Evolutionary conservation across 352 stramenopile species (phyloP).

Genomic region (Globisporangium megalacanthum): DNA sequence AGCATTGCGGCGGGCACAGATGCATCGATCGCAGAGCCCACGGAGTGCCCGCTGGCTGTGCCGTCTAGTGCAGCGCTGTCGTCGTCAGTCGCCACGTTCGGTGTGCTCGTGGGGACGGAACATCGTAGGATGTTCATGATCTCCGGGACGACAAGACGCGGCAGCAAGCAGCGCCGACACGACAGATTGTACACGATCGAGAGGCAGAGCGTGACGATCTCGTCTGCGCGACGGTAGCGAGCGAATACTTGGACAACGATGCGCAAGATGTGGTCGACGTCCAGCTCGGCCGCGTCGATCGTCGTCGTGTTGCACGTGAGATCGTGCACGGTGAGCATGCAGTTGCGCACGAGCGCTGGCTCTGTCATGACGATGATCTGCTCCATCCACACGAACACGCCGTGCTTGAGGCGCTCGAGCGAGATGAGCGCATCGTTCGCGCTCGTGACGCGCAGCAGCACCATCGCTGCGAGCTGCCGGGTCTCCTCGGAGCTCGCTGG

Average conservation of each 20-base stretch:
- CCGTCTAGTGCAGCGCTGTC: not conserved
- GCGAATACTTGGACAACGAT: constrained; percentile 63
- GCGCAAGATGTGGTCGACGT: constrained; percentile 56
- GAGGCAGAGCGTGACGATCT: constrained; percentile 63
- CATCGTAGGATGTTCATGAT: constrained; percentile 53
- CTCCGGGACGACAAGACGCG: constrained; percentile 42
- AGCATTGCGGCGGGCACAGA: not conserved
- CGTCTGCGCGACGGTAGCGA: constrained; percentile 33
- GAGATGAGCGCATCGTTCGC: constrained; percentile 66
- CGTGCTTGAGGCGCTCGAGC: constrained; percentile 49
- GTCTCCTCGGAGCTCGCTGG: constrained; percentile 39
- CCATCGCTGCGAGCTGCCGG: constrained; percentile 64
- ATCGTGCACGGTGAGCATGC: constrained; percentile 70
- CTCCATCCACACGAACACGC: constrained; percentile 74
- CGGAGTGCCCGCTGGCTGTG: not conserved
- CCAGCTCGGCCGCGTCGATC: constrained; percentile 43
- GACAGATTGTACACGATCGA: constrained; percentile 75
- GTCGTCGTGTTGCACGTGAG: constrained; percentile 54
- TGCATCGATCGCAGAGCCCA: not conserved
- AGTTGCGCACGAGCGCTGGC: constrained; percentile 65
- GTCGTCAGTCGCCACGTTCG: not conserved
- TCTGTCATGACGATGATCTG: constrained; percentile 78
- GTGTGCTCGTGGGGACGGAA: constrained; percentile 20
- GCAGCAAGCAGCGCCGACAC: constrained; percentile 40
- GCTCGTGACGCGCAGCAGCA: constrained; percentile 63